Evolutionary conservation across 306 rosid genomes (phyloP).

Genomic region (Sechiopsis laciniata): DNA sequence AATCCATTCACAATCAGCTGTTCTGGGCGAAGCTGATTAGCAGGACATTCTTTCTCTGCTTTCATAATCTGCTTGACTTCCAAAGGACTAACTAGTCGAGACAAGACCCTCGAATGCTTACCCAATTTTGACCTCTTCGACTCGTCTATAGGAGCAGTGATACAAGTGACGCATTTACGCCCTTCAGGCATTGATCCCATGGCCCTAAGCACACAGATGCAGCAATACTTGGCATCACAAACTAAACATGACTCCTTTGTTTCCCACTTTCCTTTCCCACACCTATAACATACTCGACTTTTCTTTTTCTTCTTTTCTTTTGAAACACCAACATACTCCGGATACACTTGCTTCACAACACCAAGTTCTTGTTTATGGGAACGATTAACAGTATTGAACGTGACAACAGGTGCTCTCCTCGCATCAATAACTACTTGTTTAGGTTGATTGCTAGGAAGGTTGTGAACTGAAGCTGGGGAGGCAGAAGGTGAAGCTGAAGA

Average conservation of each 20-base stretch:
- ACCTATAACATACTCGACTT: constrained; percentile 75
- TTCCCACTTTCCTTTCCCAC: constrained; percentile 97
- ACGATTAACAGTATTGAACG: constrained; percentile 67
- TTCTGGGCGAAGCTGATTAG: constrained; percentile 97
- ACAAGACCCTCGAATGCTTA: constrained; percentile 74
- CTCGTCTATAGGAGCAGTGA: constrained; percentile 80
- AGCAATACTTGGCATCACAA: constrained; percentile 84
- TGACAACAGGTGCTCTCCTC: constrained; percentile 71
- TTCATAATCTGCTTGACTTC: constrained; percentile 98
- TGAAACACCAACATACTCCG: constrained; percentile 59
- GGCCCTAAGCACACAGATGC: constrained; percentile 85
- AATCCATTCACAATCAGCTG: constrained; percentile 79
- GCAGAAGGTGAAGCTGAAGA: constrained; percentile 88
- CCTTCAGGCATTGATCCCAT: constrained; percentile 99
- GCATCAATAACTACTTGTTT: constrained; percentile 42
- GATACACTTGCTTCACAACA: constrained; percentile 58
- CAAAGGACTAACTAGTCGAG: constrained; percentile 79
- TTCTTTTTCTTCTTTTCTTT: constrained; percentile 80
- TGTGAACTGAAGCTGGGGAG: constrained; percentile 81
- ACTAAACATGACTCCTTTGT: constrained; percentile 86
- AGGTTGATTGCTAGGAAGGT: constrained; percentile 48
- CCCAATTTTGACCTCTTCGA: constrained; percentile 74
- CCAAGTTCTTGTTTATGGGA: constrained; percentile 54
- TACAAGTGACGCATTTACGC: constrained; percentile 89
- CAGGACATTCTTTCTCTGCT: constrained; percentile 93